Conservation (phyloP, 2,329 filamentous ascomycete genomes). For the Fusarium odoratissimum region DNA sequence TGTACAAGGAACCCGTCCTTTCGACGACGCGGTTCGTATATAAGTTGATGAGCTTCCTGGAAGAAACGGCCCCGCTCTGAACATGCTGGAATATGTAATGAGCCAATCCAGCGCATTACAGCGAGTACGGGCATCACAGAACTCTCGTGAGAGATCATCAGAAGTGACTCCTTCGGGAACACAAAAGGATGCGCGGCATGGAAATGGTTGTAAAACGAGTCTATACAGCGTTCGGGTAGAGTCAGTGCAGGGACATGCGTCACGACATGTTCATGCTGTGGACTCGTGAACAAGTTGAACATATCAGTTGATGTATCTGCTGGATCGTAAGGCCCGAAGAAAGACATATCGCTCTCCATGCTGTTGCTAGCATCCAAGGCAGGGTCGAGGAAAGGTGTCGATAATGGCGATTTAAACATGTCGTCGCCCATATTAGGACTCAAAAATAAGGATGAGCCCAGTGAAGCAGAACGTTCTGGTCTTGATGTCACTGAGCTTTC, state of each 20-base stretch:
- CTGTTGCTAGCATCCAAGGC: constrained; percentile 7
- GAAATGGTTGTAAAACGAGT: constrained; percentile 70
- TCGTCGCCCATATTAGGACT: constrained; percentile 25
- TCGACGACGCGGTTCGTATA: constrained; percentile 59
- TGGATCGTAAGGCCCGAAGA: constrained; percentile 27
- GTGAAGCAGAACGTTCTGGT: constrained; percentile 43
- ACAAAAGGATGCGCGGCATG: constrained; percentile 68
- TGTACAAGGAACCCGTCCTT: constrained; percentile 77
- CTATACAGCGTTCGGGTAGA: constrained; percentile 64
- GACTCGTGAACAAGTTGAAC: constrained; percentile 28
- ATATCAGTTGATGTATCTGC: constrained; percentile 43
- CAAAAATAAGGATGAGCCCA: constrained; percentile 17
- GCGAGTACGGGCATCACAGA: constrained; percentile 62
- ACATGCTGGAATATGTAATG: constrained; percentile 64
- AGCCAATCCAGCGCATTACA: constrained; percentile 67
- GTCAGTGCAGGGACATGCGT: constrained; percentile 46
- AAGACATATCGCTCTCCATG: constrained; percentile 14
- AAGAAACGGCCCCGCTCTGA: constrained; percentile 61
- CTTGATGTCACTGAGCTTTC: constrained; percentile 56
- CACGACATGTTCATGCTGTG: constrained; percentile 27
- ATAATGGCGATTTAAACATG: constrained; percentile 39
- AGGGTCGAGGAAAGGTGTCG: constrained; percentile 17
- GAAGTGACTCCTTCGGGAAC: constrained; percentile 63
- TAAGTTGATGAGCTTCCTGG: constrained; percentile 67
- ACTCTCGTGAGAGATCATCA: constrained; percentile 61